Base-by-base conservation (phyloP, 805 yeast genomes). In the Scheffersomyces spartinae region DNA sequence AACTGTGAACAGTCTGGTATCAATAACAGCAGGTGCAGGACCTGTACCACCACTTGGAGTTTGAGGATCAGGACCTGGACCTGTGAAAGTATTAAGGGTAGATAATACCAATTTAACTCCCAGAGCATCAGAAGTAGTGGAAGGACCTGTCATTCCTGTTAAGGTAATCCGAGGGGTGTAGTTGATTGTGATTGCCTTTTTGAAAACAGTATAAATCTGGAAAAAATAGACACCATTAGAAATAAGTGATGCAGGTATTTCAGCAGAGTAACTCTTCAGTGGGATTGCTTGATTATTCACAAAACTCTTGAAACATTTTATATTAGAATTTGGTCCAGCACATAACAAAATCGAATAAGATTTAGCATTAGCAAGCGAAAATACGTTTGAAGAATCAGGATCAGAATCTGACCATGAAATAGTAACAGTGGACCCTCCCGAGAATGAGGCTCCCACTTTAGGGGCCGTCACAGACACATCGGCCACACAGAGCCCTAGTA, bases 181-280 rank as follows among this genome's bases (percentile, higher is more conserved):
- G 44, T 75, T 79, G 36, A 71, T 71, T 2, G 83, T 64, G 39
- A 54, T 59, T 5, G 54, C 57, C 15, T 42, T 38, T 2, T 47
- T 30, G 28, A 52, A 56, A 7, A 38, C 31, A 1, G 83, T 69
- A 34, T 63, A 68, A 17, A 85, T 47, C 55, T 88, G 96, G 35
- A 88, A 47, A 48, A 57, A 82, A 51, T 69, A 88, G 31, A 52
- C 50, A 16, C 98, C 98, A 42, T 64, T 48, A 3, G 72, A 71
- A 18, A 71, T 77, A 7, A 42, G 42, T 13, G 54, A 28, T 2
- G 71, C 49, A 7, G 57, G 55, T 26, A 75, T 41, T 0, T 48
- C 21, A 1, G 74, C 69, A 1, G 59, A 44, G 39, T 67, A 71
- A 2, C 46, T 28, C 26, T 42, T 38, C 6, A 33, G 22, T 5